Evolutionary conservation across 257 asterid genomes (phyloP).

Genomic region (Fraxinus anomala): DNA sequence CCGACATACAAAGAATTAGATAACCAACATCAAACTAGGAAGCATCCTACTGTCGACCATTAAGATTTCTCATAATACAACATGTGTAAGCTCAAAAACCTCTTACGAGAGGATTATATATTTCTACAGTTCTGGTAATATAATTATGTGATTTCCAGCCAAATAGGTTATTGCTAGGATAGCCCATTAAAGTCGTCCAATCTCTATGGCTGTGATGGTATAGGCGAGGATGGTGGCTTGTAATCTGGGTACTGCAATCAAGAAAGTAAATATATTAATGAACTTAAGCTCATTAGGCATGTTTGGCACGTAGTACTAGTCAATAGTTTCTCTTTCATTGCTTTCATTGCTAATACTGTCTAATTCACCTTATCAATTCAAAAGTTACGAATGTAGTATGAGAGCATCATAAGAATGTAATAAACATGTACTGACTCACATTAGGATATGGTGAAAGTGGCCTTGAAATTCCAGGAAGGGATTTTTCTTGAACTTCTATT

Average conservation of each 20-base stretch:
- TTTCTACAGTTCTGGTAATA: background rate
- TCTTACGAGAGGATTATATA: conserved; percentile 24
- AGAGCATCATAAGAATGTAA: background rate
- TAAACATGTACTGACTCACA: conserved; percentile 41
- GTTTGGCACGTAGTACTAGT: background rate
- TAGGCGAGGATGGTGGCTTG: conserved; percentile 95
- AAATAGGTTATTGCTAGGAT: background rate
- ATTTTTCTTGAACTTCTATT: conserved; percentile 50
- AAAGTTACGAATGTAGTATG: no score
- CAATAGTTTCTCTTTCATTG: background rate
- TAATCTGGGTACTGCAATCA: conserved; percentile 85
- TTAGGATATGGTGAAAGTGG: conserved; percentile 90
- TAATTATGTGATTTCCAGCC: conserved; percentile 6
- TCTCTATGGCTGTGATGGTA: conserved; percentile 76
- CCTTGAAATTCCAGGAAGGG: conserved; percentile 48
- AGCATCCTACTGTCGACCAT: background rate
- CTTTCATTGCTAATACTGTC: background rate
- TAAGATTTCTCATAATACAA: background rate
- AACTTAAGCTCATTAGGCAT: background rate
- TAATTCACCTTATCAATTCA: background rate
- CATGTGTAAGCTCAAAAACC: conserved; percentile 27
- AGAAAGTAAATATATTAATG: background rate
- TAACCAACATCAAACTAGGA: conserved; percentile 8
- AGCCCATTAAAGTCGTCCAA: background rate
- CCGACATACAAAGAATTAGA: conserved; percentile 28